Base-by-base conservation (phyloP, 495 filamentous ascomycete species). In the Penicillium paradoxum region DNA sequence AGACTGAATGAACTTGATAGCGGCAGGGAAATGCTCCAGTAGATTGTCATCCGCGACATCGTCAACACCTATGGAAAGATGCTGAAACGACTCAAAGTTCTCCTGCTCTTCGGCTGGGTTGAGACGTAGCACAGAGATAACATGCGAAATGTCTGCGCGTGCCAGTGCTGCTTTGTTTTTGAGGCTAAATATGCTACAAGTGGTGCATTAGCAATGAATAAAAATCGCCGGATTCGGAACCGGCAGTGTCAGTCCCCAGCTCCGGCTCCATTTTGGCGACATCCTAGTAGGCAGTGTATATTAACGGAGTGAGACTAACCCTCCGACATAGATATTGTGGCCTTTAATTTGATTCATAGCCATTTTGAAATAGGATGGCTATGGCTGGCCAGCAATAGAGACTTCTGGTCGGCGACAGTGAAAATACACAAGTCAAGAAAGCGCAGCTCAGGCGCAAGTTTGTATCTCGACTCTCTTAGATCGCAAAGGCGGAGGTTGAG, bases 21-120 rank as follows among this genome's bases (percentile, higher is more conserved):
- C 86, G 21, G 74, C 69, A 10, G 88, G 79, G 51, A 98, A 86
- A 63, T 91, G 81, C 57, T 89, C 81, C 10, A 97, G 67, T 25
- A 97, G 71, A 62, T 98, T 88, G 58, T 90, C 86, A 63, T 95
- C 88, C 13, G 87, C 87, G 39, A 86, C 79, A 74, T 97, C 93
- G 71, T 96, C 88, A 30, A 96, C 83, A 54, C 90, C 84, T 61
- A 97, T 85, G 55, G 79, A 77, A 54, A 86, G 77, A 65, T 95
- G 91, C 53, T 83, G 70, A 64, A 83, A 90, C 14, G 46, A 25
- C 9, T 49, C 48, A 24, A 73, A 68, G 1, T 54, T 63, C 21
- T 68, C 64, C 47, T 29, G 22, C 11, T 49, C 24, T 25, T 75
- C 60, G 44, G 79, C 65, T 46, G 83, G 77, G 45, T 82, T 72